phyloP scores from a whole-genome alignment of 352 stramenopile species.

The Phytophthora fragariae region DNA sequence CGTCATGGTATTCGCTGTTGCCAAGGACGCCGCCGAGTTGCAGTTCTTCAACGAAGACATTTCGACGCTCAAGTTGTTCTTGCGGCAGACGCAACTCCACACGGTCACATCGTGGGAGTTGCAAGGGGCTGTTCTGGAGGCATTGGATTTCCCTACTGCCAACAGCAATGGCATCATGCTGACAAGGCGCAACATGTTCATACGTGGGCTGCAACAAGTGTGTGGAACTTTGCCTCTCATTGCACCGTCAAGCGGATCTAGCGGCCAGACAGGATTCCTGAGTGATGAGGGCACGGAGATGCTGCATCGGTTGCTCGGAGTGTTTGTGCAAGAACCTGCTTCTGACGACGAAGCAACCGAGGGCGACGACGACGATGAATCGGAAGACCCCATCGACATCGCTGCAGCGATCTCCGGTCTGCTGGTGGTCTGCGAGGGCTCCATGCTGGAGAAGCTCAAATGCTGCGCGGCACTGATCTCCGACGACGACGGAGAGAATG shows the following conservation, averaged over 20 bases:
- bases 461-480: slow-evolving; percentile 53
- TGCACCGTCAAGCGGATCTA: slow-evolving; percentile 27
- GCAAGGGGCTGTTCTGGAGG: slow-evolving; percentile 45
- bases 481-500: slow-evolving; percentile 37
- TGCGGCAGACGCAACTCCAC: slow-evolving; percentile 75
- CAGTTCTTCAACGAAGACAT: slow-evolving; percentile 89
- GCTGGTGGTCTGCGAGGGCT: slow-evolving; percentile 73
- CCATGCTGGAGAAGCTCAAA: slow-evolving; percentile 64
- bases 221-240: slow-evolving; percentile 44
- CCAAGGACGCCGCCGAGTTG: slow-evolving; percentile 70
- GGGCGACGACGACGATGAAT: slow-evolving; percentile 60
- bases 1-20: slow-evolving; percentile 86
- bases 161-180: slow-evolving; percentile 35
- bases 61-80: slow-evolving; percentile 62
- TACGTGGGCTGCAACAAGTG: slow-evolving; percentile 59
- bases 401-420: slow-evolving; percentile 65
- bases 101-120: slow-evolving; percentile 50
- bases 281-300: slow-evolving; percentile 74
- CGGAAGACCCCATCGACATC: slow-evolving; percentile 62
- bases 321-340: slow-evolving; percentile 66
- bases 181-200: slow-evolving; percentile 56
- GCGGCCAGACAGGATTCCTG: slow-evolving; percentile 39
- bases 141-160: slow-evolving; percentile 39
- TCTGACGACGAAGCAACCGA: slow-evolving; percentile 35
- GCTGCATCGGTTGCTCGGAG: slow-evolving; percentile 64